phyloP scores from a whole-genome alignment of 202 grass and related monocot genomes.

The Panicum hallii region DNA sequence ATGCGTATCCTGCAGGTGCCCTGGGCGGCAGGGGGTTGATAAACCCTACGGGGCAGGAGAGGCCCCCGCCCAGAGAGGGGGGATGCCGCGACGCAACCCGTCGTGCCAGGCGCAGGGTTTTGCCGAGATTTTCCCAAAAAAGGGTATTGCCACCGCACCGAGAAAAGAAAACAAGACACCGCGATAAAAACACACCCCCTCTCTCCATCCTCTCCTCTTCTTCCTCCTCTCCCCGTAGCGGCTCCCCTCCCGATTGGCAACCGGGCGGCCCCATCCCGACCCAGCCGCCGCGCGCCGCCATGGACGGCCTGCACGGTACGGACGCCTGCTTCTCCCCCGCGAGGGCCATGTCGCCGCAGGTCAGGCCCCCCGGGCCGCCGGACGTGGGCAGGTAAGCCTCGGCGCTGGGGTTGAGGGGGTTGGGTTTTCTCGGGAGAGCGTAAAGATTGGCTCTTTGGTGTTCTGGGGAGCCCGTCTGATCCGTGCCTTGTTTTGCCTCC shows the following conservation, averaged over 20 bases:
- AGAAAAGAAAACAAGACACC: conserved; percentile 58
- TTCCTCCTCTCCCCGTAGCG: conserved; percentile 26
- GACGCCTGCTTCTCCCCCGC: conserved; percentile 74
- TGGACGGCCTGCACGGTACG: conserved; percentile 70
- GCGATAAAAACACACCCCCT: conserved; percentile 43
- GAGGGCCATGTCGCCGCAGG: conserved; percentile 69
- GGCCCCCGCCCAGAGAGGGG: background rate
- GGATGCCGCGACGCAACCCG: conserved; percentile 19
- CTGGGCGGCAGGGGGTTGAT: background rate
- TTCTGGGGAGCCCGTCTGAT: conserved; percentile 34
- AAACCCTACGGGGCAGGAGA: conserved; percentile 50
- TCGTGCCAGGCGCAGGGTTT: conserved; percentile 55
- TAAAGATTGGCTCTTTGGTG: conserved; percentile 38
- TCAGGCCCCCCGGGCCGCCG: conserved; percentile 49
- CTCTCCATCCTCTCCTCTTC: conserved; percentile 18
- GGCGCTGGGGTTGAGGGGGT: conserved; percentile 32
- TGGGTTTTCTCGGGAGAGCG: background rate
- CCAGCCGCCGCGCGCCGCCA: conserved; percentile 42
- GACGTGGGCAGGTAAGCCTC: conserved; percentile 64
- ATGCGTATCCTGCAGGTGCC: conserved; percentile 21
- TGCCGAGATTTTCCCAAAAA: conserved; percentile 65
- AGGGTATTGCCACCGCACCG: conserved; percentile 47
- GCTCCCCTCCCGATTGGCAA: conserved; percentile 42
- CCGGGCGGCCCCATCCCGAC: conserved; percentile 18
- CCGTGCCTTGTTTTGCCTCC: conserved; percentile 34